Percentiles rank a stretch among this genome's conserved stretches.
phyloP scores from a whole-genome alignment of 495 filamentous ascomycete species.

The Penicillium egyptiacum region DNA sequence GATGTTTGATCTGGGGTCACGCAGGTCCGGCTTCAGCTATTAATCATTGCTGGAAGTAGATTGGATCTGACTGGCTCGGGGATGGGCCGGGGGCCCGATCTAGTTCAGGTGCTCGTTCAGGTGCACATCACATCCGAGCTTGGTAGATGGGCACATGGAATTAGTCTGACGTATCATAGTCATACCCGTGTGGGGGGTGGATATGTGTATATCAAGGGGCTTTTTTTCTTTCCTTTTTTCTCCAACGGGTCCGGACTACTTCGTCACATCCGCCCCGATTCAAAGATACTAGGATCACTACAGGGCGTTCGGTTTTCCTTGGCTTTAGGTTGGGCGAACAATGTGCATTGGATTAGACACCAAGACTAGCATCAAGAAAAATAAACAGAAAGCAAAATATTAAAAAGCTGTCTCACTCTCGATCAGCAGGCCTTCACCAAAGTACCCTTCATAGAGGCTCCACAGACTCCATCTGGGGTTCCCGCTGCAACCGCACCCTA shows the following conservation, averaged over 20 bases:
- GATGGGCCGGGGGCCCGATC: constrained; percentile 14
- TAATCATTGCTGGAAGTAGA: constrained; percentile 7
- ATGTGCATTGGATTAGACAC: not conserved
- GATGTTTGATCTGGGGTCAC: constrained; percentile 13
- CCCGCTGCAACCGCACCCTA: constrained; percentile 43
- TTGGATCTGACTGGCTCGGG: constrained; percentile 24
- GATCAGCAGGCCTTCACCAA: constrained; percentile 21
- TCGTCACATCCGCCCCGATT: constrained; percentile 14
- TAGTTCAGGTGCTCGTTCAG: constrained; percentile 18
- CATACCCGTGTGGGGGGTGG: constrained; percentile 16
- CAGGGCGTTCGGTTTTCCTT: not conserved
- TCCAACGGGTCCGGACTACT: constrained; percentile 14
- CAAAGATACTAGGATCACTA: constrained; percentile 2
- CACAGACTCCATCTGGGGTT: constrained; percentile 35
- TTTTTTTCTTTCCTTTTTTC: not conserved
- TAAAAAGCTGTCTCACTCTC: constrained; percentile 5
- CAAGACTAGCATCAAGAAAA: not conserved
- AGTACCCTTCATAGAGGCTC: constrained; percentile 16
- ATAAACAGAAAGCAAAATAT: not conserved
- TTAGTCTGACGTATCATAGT: constrained; percentile 26
- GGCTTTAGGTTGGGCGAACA: not conserved
- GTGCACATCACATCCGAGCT: constrained; percentile 23
- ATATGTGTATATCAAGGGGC: not conserved
- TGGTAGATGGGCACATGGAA: constrained; percentile 11
- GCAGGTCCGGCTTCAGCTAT: constrained; percentile 12